Conservation (phyloP, 495 filamentous ascomycete species). For the Penicillium samsonianum region DNA sequence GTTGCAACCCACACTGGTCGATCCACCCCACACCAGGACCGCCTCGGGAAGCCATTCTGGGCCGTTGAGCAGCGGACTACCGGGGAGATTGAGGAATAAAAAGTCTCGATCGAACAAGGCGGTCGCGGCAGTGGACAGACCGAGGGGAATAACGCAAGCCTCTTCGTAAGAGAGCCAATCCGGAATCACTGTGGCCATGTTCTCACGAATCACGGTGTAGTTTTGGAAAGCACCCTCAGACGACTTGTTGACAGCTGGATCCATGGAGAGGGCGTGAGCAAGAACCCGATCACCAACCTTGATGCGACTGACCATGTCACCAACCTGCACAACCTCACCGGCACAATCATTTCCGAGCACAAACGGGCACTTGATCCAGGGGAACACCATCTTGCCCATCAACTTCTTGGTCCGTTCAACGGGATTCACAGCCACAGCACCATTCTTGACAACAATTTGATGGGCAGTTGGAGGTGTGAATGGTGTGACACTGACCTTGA, state of each 20-base stretch:
- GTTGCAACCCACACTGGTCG: conserved; percentile 57
- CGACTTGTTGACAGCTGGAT: neutral
- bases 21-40: conserved; percentile 50
- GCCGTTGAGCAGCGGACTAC: conserved; percentile 6
- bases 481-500: conserved; percentile 4
- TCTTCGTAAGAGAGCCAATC: conserved; percentile 35
- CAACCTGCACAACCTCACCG: conserved; percentile 55
- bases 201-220: conserved; percentile 36
- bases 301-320: conserved; percentile 27
- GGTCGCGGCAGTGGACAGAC: conserved; percentile 50
- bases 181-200: conserved; percentile 26
- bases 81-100: conserved; percentile 44
- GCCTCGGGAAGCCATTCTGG: conserved; percentile 37
- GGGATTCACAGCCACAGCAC: conserved; percentile 48
- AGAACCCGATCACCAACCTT: conserved; percentile 28
- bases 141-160: conserved; percentile 50
- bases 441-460: conserved; percentile 43
- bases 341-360: conserved; percentile 58
- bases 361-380: conserved; percentile 44
- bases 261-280: conserved; percentile 11
- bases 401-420: conserved; percentile 51
- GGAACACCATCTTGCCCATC: conserved; percentile 16
- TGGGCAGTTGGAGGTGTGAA: neutral
- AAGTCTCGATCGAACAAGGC: conserved; percentile 52
- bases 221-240: conserved; percentile 36